These are phyloP conservation scores for Talaromyces sp. DNA, from an alignment of 2,329 filamentous ascomycete species.

Conservation along the genomic window DNA sequence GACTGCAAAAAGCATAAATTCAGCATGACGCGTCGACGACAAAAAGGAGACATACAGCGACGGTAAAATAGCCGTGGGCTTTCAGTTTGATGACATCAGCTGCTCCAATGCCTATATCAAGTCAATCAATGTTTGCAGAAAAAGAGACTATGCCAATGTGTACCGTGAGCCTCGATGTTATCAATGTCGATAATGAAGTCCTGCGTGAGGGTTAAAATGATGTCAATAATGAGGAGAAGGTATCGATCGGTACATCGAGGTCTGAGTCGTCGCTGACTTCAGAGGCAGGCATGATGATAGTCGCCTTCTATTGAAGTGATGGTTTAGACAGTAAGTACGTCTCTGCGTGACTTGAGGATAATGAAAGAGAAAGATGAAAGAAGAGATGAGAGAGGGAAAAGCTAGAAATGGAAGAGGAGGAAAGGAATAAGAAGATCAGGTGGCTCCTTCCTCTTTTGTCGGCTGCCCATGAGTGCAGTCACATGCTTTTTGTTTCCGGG, in stretches of 20 bases:
- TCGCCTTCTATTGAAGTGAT: neutral
- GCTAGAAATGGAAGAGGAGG: neutral
- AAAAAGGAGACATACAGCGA: conserved; percentile 47
- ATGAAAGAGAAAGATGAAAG: too few species aligned
- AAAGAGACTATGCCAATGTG: neutral
- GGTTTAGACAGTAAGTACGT: neutral
- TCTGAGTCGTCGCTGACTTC: conserved; percentile 51
- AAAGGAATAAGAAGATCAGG: neutral
- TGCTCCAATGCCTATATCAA: conserved; percentile 54
- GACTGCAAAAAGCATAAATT: conserved; percentile 40
- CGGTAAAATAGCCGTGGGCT: conserved; percentile 59
- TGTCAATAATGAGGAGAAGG: neutral
- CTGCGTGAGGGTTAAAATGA: conserved; percentile 33
- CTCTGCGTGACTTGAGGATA: neutral
- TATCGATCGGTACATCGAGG: conserved; percentile 43
- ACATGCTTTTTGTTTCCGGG: conserved; percentile 4
- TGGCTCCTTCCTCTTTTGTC: conserved; percentile 12
- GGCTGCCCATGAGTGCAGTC: neutral
- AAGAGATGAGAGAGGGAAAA: neutral
- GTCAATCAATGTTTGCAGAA: neutral
- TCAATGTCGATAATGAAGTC: conserved; percentile 64
- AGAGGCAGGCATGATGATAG: conserved; percentile 48
- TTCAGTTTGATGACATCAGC: conserved; percentile 65
- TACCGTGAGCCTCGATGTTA: conserved; percentile 61
- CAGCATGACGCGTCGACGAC: neutral